A percentile compares a stretch with the other conserved stretches of the same genome.
Conservation (phyloP, 345 rosid species). For the Eucalyptus curtisii region DNA sequence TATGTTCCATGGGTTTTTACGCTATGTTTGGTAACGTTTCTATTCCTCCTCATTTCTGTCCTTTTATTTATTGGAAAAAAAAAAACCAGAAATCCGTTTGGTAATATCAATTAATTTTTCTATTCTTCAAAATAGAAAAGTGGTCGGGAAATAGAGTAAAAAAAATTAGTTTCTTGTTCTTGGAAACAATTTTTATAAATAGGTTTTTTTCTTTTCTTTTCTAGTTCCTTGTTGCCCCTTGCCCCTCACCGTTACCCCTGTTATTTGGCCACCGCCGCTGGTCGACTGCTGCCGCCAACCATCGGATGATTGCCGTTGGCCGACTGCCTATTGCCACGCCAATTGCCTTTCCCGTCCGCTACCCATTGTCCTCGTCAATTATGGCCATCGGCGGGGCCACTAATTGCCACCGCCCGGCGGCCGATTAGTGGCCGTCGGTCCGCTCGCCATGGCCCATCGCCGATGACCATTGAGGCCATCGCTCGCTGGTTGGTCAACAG, state of each 20-base stretch:
- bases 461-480: too few species aligned
- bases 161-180: rapidly evolving
- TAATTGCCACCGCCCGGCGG: too few species aligned
- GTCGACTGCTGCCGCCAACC: rapidly evolving
- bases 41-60: rapidly evolving
- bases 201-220: too few species aligned
- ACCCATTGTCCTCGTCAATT: too few species aligned
- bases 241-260: rapidly evolving
- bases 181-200: rapidly evolving
- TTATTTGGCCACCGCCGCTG: rapidly evolving
- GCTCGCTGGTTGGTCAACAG: rapidly evolving
- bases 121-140: rapidly evolving
- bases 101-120: too few species aligned
- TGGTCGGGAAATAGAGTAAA: too few species aligned
- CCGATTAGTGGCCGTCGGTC: too few species aligned
- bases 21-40: rapidly evolving
- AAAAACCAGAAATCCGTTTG: rapidly evolving
- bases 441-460: rapidly evolving
- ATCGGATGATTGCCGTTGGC: rapidly evolving
- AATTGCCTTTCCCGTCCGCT: too few species aligned
- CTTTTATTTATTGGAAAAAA: rapidly evolving
- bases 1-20: background rate
- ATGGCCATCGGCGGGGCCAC: too few species aligned
- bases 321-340: rapidly evolving
- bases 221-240: too few species aligned